phyloP scores from a whole-genome alignment of 352 stramenopile species.

The Globisporangium viniferum region DNA sequence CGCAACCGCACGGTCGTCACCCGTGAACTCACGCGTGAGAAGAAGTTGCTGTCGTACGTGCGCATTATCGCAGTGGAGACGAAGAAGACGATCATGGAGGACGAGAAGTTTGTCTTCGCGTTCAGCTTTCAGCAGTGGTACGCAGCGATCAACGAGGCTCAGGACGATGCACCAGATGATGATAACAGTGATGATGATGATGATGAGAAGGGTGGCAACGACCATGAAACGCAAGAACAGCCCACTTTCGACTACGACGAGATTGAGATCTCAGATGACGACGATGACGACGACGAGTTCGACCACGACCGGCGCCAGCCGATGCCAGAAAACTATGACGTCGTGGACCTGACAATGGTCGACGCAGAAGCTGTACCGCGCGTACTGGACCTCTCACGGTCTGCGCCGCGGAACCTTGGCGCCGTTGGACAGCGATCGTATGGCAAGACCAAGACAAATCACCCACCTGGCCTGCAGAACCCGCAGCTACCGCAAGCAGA shows the following conservation, averaged over 20 bases:
- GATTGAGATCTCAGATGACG: conserved; percentile 22
- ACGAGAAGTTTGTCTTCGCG: conserved; percentile 50
- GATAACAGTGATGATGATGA: conserved; percentile 18
- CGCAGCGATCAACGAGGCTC: conserved; percentile 10
- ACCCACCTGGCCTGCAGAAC: background rate
- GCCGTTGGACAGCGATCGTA: background rate
- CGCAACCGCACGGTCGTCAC: conserved; percentile 38
- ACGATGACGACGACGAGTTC: background rate
- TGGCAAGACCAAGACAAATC: conserved; percentile 3
- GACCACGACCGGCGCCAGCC: background rate
- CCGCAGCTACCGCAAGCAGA: background rate
- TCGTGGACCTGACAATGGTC: conserved; percentile 1
- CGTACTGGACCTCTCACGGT: background rate
- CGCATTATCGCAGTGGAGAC: conserved; percentile 39
- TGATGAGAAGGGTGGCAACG: background rate
- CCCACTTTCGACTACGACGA: conserved; percentile 9
- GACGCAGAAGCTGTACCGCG: background rate
- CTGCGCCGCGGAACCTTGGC: background rate
- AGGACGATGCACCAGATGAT: background rate
- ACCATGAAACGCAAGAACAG: conserved; percentile 8
- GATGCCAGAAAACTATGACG: background rate
- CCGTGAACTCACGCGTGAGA: conserved; percentile 48
- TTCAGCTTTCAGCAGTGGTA: conserved; percentile 56
- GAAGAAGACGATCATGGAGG: conserved; percentile 30
- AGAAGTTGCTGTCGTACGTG: conserved; percentile 63